phyloP scores from a whole-genome alignment of 345 rosid species.

The Euphorbia peplus region DNA sequence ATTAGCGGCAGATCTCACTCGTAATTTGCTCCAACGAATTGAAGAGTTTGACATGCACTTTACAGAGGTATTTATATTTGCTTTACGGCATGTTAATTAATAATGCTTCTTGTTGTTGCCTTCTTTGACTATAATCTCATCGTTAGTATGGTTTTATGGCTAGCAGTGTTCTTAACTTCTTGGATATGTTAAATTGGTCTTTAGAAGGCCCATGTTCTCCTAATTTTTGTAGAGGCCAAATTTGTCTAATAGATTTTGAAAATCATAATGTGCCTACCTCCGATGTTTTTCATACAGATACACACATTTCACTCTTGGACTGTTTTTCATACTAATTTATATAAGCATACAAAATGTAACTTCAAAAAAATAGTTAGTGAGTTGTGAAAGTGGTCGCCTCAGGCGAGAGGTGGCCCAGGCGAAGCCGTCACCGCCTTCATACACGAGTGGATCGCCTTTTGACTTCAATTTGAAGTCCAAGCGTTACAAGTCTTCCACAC shows the following conservation, averaged over 20 bases:
- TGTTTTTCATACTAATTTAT: neutral
- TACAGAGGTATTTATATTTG: constrained; percentile 61
- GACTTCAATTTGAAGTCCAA: too few species aligned
- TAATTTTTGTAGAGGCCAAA: neutral
- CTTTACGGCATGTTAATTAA: neutral
- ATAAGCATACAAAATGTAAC: neutral
- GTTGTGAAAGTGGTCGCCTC: too few species aligned
- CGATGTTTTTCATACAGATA: neutral
- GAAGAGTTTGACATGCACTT: constrained; percentile 80
- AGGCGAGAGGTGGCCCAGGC: too few species aligned
- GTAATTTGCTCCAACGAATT: constrained; percentile 69
- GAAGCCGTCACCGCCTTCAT: too few species aligned
- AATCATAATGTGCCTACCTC: neutral
- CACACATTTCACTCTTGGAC: neutral
- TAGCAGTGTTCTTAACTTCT: neutral
- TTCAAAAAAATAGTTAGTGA: neutral
- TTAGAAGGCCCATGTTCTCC: neutral
- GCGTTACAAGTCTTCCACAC: too few species aligned
- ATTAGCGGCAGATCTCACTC: constrained; percentile 86
- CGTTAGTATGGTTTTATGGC: neutral
- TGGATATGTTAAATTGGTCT: neutral
- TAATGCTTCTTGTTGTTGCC: too few species aligned
- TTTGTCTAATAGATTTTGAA: neutral
- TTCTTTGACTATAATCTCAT: too few species aligned
- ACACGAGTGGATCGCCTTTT: too few species aligned